These are phyloP conservation scores for Eucalyptus virginea DNA, from an alignment of 345 rosid species.

Conservation along the genomic window DNA sequence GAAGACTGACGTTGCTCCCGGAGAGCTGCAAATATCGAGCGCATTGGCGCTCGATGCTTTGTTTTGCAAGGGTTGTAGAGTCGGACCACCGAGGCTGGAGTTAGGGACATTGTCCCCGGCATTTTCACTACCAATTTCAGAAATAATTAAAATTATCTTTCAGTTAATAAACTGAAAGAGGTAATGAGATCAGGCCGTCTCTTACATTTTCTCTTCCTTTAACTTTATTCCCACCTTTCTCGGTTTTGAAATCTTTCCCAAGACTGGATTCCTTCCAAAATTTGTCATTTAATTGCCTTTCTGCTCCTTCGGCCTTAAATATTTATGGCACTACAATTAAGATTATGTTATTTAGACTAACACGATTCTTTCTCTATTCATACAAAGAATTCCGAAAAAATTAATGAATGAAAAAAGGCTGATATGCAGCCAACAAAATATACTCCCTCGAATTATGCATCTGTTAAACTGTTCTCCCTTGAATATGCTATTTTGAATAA, in stretches of 20 bases:
- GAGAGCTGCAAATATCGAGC: background rate
- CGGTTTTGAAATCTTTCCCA: background rate
- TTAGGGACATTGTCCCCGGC: background rate
- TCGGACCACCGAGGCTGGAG: background rate
- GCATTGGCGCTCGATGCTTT: background rate
- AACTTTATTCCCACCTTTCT: background rate
- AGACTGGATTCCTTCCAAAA: background rate
- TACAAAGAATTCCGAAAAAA: too few species aligned
- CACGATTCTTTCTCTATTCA: background rate
- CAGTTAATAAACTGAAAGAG: too few species aligned
- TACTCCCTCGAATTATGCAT: background rate
- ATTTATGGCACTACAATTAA: background rate
- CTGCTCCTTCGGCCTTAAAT: background rate
- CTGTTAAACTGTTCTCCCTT: background rate
- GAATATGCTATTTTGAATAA: background rate
- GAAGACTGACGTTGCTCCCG: background rate
- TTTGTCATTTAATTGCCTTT: background rate
- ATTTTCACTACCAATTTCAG: too few species aligned
- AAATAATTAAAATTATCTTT: too few species aligned
- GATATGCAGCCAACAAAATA: background rate
- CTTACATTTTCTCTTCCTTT: background rate
- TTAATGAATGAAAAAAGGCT: too few species aligned
- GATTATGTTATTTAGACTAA: background rate
- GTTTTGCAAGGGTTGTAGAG: background rate
- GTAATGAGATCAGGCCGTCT: background rate